Evolutionary conservation across 2,329 filamentous ascomycete species (phyloP).

Genomic region (Seiridium unicorne): DNA sequence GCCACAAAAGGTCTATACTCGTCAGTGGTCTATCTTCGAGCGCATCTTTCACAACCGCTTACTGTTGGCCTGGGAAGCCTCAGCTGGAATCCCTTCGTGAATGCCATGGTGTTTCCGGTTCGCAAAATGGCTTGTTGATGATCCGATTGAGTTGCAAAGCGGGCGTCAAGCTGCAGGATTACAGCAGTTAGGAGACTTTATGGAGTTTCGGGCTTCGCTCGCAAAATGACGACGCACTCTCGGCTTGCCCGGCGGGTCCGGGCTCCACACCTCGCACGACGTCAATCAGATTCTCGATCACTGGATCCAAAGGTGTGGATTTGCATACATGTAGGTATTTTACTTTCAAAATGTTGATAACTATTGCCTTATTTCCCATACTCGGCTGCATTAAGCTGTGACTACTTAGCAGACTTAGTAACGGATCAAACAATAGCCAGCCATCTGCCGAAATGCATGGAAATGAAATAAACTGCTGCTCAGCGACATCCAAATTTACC

Average conservation of each 20-base stretch:
- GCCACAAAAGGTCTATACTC: slow-evolving; percentile 73
- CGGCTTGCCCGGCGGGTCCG: slow-evolving; percentile 1
- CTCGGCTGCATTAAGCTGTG: no score
- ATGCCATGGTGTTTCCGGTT: background rate
- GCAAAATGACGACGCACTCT: slow-evolving; percentile 3
- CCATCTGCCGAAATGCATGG: no score
- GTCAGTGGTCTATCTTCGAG: slow-evolving; percentile 3
- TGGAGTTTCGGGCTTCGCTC: background rate
- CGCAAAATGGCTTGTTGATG: background rate
- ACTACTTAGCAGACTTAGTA: no score
- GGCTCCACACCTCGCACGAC: slow-evolving; percentile 3
- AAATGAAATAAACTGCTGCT: no score
- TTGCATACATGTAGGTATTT: no score
- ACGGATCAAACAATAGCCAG: no score
- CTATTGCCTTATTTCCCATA: no score
- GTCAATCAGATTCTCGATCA: background rate
- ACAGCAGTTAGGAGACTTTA: background rate
- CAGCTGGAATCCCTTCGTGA: slow-evolving; percentile 6
- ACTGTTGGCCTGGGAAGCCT: slow-evolving; percentile 12
- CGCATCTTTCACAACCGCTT: slow-evolving; percentile 8
- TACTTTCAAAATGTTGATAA: no score
- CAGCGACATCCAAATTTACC: no score
- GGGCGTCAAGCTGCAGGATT: background rate
- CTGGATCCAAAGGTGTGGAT: background rate
- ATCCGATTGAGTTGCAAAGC: background rate